Evolutionary conservation across 306 rosid genomes (phyloP).

Genomic region (Arachis hypogaea): DNA sequence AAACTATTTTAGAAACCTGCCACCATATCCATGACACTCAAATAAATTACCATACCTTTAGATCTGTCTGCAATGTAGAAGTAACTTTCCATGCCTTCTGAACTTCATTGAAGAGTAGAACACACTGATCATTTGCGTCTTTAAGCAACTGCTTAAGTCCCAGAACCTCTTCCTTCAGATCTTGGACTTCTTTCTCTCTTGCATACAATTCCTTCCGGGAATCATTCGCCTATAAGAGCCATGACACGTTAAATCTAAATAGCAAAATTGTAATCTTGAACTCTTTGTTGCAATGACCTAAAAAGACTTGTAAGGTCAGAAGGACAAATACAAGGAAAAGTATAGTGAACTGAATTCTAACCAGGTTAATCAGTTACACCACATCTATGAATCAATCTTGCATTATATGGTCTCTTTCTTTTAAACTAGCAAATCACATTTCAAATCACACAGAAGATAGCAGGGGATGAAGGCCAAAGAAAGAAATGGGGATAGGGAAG

Average conservation of each 20-base stretch:
- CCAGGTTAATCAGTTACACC: conserved; percentile 29
- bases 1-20: conserved; percentile 15
- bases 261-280: conserved; percentile 15
- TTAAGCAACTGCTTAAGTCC: conserved; percentile 64
- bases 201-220: conserved; percentile 79
- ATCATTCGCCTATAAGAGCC: conserved; percentile 69
- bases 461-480: conserved; percentile 5
- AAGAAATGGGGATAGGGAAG: conserved; percentile 6
- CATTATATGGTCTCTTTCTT: neutral
- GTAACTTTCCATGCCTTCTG: conserved; percentile 85
- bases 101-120: conserved; percentile 79
- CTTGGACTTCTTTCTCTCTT: conserved; percentile 74
- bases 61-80: conserved; percentile 67
- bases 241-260: conserved; percentile 35
- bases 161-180: conserved; percentile 67
- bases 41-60: conserved; percentile 59
- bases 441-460: neutral
- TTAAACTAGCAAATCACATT: conserved; percentile 8
- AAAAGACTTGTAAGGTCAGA: conserved; percentile 10
- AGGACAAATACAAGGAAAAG: conserved; percentile 2
- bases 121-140: conserved; percentile 87
- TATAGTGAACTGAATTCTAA: conserved; percentile 3
- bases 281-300: neutral
- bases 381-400: conserved; percentile 6
- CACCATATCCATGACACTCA: conserved; percentile 23